Conservation (phyloP, 1,284 basidiomycete genomes). For the Cutaneotrichosporon sp. region DNA sequence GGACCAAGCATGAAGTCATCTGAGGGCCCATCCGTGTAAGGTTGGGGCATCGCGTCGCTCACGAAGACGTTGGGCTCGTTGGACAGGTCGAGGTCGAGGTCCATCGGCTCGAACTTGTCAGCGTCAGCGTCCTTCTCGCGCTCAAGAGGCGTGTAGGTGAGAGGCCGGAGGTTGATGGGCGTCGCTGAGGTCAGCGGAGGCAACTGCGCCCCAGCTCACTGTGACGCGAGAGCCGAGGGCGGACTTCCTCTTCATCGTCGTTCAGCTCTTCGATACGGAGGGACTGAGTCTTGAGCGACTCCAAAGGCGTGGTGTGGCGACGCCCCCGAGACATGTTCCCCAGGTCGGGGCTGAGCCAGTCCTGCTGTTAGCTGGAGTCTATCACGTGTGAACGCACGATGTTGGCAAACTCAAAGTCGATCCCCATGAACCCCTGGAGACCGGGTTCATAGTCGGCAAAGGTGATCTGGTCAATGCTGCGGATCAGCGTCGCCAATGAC, state of each 20-base stretch:
- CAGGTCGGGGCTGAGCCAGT: conserved; percentile 41
- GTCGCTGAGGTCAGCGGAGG: not conserved
- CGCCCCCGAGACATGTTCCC: conserved; percentile 24
- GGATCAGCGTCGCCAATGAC: conserved; percentile 13
- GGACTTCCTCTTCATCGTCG: not conserved
- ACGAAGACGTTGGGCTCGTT: not conserved
- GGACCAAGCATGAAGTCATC: too few relatives aligned
- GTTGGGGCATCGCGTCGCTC: not conserved
- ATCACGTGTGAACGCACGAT: conserved; percentile 31
- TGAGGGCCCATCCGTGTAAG: not conserved
- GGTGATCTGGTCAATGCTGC: conserved; percentile 45
- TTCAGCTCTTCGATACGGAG: not conserved
- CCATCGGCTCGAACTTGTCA: not conserved
- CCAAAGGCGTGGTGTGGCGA: not conserved
- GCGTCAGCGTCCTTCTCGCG: not conserved
- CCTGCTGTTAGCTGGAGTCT: conserved; percentile 23
- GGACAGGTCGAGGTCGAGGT: not conserved
- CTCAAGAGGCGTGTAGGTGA: not conserved
- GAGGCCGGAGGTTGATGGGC: not conserved
- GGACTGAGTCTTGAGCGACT: not conserved
- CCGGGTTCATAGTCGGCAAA: conserved; percentile 27
- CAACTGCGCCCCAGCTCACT: too few relatives aligned
- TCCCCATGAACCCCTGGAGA: conserved; percentile 16
- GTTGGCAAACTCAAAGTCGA: conserved; percentile 26
- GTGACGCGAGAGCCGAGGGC: not conserved